Conservation (phyloP, 108 stramenopile genomes). For the Conticribra weissflogii region DNA sequence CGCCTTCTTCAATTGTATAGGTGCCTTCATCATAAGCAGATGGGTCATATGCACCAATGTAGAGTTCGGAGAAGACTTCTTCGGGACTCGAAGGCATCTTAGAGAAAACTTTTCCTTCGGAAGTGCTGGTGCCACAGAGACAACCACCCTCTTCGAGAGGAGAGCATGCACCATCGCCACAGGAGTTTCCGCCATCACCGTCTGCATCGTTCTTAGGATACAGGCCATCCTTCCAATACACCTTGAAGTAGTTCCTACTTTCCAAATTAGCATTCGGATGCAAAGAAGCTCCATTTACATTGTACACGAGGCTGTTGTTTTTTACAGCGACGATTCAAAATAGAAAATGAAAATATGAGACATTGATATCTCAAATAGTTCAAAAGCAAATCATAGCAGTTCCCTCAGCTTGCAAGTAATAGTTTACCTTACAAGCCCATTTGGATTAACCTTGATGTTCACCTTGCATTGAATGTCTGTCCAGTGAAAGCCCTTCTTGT, state of each 20-base stretch:
- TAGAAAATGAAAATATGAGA: no score
- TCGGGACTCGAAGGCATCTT: conserved; percentile 41
- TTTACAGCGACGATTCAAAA: no score
- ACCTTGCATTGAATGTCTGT: conserved; percentile 49
- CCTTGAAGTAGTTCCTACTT: conserved; percentile 51
- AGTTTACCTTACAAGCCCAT: conserved; percentile 53
- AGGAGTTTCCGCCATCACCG: conserved; percentile 29
- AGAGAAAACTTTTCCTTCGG: conserved; percentile 30
- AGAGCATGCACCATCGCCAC: conserved; percentile 35
- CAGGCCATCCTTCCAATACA: conserved; percentile 28
- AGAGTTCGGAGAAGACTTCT: conserved; percentile 41
- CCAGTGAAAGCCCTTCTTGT: conserved; percentile 57
- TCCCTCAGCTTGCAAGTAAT: no score
- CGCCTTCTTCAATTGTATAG: conserved; percentile 4
- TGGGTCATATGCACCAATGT: conserved; percentile 48
- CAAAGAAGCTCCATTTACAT: conserved; percentile 18
- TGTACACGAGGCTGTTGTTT: conserved; percentile 51
- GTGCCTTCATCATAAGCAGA: conserved; percentile 28
- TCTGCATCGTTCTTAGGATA: conserved; percentile 42
- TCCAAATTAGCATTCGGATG: conserved; percentile 29
- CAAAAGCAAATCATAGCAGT: no score
- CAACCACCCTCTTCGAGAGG: conserved; percentile 37
- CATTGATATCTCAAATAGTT: no score
- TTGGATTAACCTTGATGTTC: conserved; percentile 56
- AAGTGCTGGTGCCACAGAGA: conserved; percentile 25